Percentiles rank a stretch among this genome's conserved stretches.
These are phyloP conservation scores for Aspergillus carlsbadensis DNA, from an alignment of 495 filamentous ascomycete genomes.

Conservation along the genomic window DNA sequence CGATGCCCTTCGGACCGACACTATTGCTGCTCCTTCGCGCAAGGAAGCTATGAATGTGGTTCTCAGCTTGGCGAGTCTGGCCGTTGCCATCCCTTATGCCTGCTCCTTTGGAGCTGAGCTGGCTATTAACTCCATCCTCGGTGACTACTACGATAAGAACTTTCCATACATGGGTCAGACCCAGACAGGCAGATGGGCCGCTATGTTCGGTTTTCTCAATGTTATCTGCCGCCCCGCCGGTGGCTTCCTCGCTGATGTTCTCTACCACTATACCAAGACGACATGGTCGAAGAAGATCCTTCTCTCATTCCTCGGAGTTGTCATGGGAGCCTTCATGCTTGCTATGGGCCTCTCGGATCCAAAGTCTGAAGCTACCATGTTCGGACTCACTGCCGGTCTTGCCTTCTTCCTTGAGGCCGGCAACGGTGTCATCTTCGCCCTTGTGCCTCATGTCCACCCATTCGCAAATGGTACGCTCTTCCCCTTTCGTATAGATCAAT, in stretches of 20 bases:
- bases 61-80: slow-evolving; percentile 64
- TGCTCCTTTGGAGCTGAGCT: slow-evolving; percentile 87
- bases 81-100: slow-evolving; percentile 70
- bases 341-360: slow-evolving; percentile 68
- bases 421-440: slow-evolving; percentile 83
- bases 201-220: slow-evolving; percentile 91
- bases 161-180: slow-evolving; percentile 76
- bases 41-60: slow-evolving; percentile 57
- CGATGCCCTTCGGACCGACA: slow-evolving; percentile 53
- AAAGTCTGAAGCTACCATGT: slow-evolving; percentile 60
- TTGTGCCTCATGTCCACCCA: slow-evolving; percentile 83
- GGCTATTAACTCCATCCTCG: slow-evolving; percentile 80
- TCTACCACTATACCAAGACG: slow-evolving; percentile 60
- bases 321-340: slow-evolving; percentile 66
- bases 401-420: slow-evolving; percentile 81
- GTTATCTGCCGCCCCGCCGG: slow-evolving; percentile 72
- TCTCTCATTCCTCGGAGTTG: slow-evolving; percentile 59
- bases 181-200: slow-evolving; percentile 70
- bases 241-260: slow-evolving; percentile 68
- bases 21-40: slow-evolving; percentile 64
- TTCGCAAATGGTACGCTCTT: slow-evolving; percentile 60
- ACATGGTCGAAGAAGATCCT: slow-evolving; percentile 78
- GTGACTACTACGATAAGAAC: slow-evolving; percentile 74
- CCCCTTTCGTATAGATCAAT: not conserved
- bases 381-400: slow-evolving; percentile 71